Percentiles rank a stretch among this genome's conserved stretches.
These are phyloP conservation scores for Boletales sp. DNA, from an alignment of 768 basidiomycete genomes.

Conservation along the genomic window DNA sequence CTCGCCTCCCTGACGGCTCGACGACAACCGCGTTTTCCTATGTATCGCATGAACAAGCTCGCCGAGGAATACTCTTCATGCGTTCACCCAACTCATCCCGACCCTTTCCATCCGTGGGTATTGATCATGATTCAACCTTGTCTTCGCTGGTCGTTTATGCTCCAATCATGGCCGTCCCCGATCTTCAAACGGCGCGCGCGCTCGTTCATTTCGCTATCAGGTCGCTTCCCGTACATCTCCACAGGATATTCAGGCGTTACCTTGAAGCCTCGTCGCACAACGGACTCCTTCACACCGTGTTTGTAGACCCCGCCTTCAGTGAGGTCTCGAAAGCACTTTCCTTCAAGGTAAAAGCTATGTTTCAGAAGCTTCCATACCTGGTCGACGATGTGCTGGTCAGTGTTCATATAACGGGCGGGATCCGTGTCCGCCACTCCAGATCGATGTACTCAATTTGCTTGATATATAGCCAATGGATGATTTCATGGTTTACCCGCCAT, in stretches of 20 bases:
- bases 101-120: conserved; percentile 33
- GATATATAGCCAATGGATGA: conserved; percentile 49
- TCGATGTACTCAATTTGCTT: conserved; percentile 20
- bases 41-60: conserved; percentile 20
- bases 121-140: conserved; percentile 49
- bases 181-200: conserved; percentile 13
- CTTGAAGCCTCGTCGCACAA: conserved; percentile 11
- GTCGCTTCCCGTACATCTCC: conserved; percentile 8
- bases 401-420: conserved; percentile 17
- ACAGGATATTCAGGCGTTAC: conserved; percentile 22
- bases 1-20: conserved; percentile 42
- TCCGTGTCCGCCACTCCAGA: conserved; percentile 7
- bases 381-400: conserved; percentile 27
- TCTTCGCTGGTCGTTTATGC: conserved; percentile 41
- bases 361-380: conserved; percentile 3
- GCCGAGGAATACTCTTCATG: conserved; percentile 20
- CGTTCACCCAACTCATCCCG: not conserved
- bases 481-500: conserved; percentile 39
- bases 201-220: conserved; percentile 28
- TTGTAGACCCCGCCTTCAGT: conserved; percentile 15
- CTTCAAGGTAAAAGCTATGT: conserved; percentile 8
- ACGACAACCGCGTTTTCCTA: conserved; percentile 6
- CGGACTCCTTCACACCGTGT: conserved; percentile 14
- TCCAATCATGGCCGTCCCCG: conserved; percentile 25
- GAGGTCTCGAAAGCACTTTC: conserved; percentile 11